Base-by-base conservation (phyloP, 2,329 filamentous ascomycete species). In the Aspergillus amoenus region DNA sequence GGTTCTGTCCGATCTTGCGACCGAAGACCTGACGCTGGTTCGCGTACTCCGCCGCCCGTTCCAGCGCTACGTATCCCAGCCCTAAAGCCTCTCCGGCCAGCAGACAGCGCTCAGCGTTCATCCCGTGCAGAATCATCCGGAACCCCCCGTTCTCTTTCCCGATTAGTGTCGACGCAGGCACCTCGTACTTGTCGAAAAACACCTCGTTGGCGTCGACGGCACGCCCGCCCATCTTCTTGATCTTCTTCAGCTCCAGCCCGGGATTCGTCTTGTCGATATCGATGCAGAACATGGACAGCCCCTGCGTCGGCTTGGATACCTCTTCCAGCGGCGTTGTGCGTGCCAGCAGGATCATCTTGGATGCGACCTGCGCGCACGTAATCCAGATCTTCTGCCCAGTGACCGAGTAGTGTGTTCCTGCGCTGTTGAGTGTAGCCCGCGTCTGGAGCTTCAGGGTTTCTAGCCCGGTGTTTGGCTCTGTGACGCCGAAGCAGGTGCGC, bases 361-460 rank as follows among this genome's bases (percentile, higher is more conserved):
- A 81, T 0, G 91, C 90, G 0, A 93, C 88, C 70, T 95, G 90
- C 0, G 91, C 91, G 52, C 86, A 93, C 0, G 90, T 90, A 54
- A 94, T 95, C 91, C 91, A 95, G 54, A 93, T 93, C 76, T 95
- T 95, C 70, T 93, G 89, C 0, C 91, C 90, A 0, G 84, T 84
- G 11, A 95, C 81, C 1, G 76, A 78, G 69, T 93, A 95, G 4
- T 78, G 81, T 13, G 82, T 77, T 0, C 83, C 83, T 18, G 85
- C 22, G 11, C 46, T 39, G 3, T 55, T 82, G 62, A 81, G 83
- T 30, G 73, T 81, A 0, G 90, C 90, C 5, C 76, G 74, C 0
- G 90, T 93, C 40, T 80, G 81, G 3, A 95, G 77, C 42, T 86
- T 84, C 11, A 93, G 77, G 0, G 90, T 95, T 58, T 95, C 88